phyloP scores from a whole-genome alignment of 2,329 filamentous ascomycete species.

The Ophiosphaerella narmari region DNA sequence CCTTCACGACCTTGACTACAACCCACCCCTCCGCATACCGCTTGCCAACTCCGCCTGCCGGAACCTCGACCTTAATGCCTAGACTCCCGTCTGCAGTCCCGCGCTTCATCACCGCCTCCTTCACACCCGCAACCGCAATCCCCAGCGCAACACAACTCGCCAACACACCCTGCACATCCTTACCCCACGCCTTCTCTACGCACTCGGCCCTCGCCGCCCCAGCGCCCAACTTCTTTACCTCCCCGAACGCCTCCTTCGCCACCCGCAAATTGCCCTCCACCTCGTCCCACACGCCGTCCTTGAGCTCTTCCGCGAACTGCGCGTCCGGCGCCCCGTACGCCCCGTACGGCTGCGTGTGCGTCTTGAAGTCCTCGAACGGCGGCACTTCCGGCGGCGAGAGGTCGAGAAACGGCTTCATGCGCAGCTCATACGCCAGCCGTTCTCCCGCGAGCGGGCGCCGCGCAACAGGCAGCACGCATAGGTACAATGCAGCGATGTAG shows the following conservation, averaged over 20 bases:
- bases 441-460: constrained; percentile 69
- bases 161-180: constrained; percentile 35
- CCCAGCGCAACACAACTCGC: constrained; percentile 42
- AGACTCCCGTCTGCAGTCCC: constrained; percentile 2
- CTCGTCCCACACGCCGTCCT: constrained; percentile 25
- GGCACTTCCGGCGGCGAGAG: constrained; percentile 72
- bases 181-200: constrained; percentile 46
- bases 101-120: constrained; percentile 13
- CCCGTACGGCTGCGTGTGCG: constrained; percentile 38
- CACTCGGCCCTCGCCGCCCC: constrained; percentile 40
- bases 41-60: constrained; percentile 41
- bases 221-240: constrained; percentile 45
- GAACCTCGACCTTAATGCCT: constrained; percentile 43
- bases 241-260: constrained; percentile 42
- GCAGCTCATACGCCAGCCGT: constrained; percentile 74
- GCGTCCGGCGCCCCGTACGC: constrained; percentile 18
- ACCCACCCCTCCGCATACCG: constrained; percentile 54
- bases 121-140: constrained; percentile 33
- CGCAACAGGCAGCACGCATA: constrained; percentile 57
- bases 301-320: constrained; percentile 8
- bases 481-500: constrained; percentile 68
- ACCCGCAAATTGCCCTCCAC: constrained; percentile 35
- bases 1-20: constrained; percentile 48
- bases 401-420: constrained; percentile 80
- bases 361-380: constrained; percentile 64